Evolutionary conservation across 169 alveolate species (phyloP), one percentile per base, ranked within the genome.

Genomic region (Cryptosporidium parvum): DNA sequence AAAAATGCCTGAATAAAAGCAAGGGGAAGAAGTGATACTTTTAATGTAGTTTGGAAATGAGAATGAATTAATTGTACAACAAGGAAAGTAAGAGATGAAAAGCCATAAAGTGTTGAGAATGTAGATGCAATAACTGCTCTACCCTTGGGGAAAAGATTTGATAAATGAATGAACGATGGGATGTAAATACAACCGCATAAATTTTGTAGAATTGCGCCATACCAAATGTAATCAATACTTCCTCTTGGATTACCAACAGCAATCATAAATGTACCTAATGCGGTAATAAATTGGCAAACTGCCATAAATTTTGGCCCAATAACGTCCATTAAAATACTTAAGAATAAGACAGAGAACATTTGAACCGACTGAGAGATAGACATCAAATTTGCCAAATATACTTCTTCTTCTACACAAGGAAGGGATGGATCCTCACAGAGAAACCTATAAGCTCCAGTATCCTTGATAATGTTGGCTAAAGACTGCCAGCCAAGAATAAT

Each of bases 401-500:
- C 75, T 29, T 80, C 89, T 65, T 80, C 89, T 33, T 59, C 62
- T 31, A 80, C 42, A n/a, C 89, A 62, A 61, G 89, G 89, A 26
- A 80, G 18, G 21, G 89, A 42, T 29, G 89, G 89, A 65, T 80
- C 75, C 16, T 80, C 75, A 44, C 89, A 65, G 12, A 65, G 39
- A 39, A 80, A 80, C 62, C 75, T 35, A 31, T 62, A 80, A 3
- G 35, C 62, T n/a, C 75, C 69, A 6, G 18, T 42, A 35, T 33
- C 52, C 26, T 80, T 80, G 26, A 80, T 80, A 39, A 80, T 39
- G 65, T 80, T 80, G 0, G 89, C 89, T 44, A 80, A 48, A 10
- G 89, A 80, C 23, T 59, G 89, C 89, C 89, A 80, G 26, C 89
- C 89, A n/a, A 80, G 62, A 26, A 80, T 80, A 21, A 80, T 80